Base-by-base conservation (phyloP, 2,329 filamentous ascomycete genomes). In the Periconia sp. region DNA sequence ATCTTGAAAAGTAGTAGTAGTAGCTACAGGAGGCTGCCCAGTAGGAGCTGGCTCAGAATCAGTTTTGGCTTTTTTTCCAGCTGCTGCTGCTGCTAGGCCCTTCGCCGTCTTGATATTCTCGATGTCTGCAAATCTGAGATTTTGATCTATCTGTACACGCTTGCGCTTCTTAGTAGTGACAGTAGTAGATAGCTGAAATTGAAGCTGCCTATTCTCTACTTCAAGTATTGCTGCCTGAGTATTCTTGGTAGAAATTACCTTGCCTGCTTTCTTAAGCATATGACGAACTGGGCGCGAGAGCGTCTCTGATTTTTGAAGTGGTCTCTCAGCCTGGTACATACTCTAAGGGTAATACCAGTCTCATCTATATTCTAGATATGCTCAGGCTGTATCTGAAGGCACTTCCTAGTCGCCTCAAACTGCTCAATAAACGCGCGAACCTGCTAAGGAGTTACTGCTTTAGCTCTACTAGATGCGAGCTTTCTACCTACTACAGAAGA, bases 281-380 rank as follows among this genome's bases (percentile, higher is more conserved):
- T 32, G 4, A 8, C 18, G 21, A 16, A 36, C 34, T n/a, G 35
- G 46, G 41, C 18, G 46, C 46, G 2, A 42, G 36, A 19, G 45
- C 29, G 17, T 46, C 21, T 56, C 18, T 19, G 12, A 23, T 23
- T 33, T 11, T 36, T 42, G 9, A 37, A 37, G 38, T 54, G 30
- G 11, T 47, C 48, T 24, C 40, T 16, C 21, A 36, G 23, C 26
- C 50, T 54, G 11, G 37, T 40, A 48, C 43, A 46, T 48, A 53
- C 44, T 17, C 45, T 43, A 24, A 54, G 38, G 9, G 40, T 31
- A 16, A 33, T 18, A 25, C 46, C 36, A 25, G 40, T 42, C 41
- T 54, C 39, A 35, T 52, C 42, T 26, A 52, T 43, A 40, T 54
- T 54, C 29, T 19, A 52, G 36, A 42, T 51, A 47, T 57, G 24